phyloP scores from a whole-genome alignment of 2,329 filamentous ascomycete species.

The Scorias spongiosa region DNA sequence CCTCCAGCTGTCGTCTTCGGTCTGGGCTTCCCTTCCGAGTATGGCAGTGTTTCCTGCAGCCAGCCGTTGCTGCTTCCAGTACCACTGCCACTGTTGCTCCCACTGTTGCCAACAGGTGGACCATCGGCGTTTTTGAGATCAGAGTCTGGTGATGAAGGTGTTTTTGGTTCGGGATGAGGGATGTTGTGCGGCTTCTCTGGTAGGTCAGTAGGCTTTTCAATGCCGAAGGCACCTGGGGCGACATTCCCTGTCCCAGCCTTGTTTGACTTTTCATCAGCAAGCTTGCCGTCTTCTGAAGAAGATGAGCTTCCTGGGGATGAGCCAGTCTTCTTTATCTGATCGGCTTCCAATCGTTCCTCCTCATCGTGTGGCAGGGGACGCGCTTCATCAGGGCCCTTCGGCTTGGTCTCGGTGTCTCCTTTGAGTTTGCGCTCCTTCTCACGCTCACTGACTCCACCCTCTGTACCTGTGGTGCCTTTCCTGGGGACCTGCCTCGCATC shows the following conservation, averaged over 20 bases:
- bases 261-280: conserved; percentile 25
- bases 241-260: conserved; percentile 16
- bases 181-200: conserved; percentile 65
- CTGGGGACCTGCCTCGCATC: conserved; percentile 60
- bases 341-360: conserved; percentile 45
- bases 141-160: conserved; percentile 10
- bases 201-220: conserved; percentile 42
- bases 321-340: conserved; percentile 13
- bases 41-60: conserved; percentile 23
- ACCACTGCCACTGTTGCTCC: not conserved
- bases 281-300: conserved; percentile 20
- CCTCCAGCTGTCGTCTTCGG: conserved; percentile 13
- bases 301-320: conserved; percentile 2
- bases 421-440: conserved; percentile 57
- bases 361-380: conserved; percentile 71
- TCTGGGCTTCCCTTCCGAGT: conserved; percentile 20
- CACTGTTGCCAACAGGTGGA: conserved; percentile 9
- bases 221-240: conserved; percentile 14
- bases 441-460: conserved; percentile 80
- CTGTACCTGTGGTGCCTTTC: conserved; percentile 73
- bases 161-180: conserved; percentile 48
- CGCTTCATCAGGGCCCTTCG: conserved; percentile 71
- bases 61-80: conserved; percentile 7
- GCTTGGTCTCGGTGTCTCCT: conserved; percentile 58
- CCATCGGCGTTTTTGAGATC: conserved; percentile 7